Conservation (phyloP, 2,329 filamentous ascomycete species). For the Fulvia fulva region DNA sequence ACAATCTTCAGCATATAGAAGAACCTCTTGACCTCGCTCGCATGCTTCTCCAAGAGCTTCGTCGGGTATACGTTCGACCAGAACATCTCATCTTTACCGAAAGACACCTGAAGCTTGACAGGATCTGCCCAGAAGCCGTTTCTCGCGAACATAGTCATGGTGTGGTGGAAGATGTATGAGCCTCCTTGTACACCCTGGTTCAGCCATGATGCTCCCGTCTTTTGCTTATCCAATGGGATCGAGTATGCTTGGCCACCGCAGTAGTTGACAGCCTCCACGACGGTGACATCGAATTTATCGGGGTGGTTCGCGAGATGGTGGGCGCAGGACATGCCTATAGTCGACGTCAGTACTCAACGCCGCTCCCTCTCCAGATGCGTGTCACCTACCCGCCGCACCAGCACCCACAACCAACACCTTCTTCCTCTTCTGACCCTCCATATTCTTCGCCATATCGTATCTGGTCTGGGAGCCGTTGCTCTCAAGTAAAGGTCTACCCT, state of each 20-base stretch:
- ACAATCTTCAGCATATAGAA: slow-evolving; percentile 54
- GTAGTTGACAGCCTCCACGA: slow-evolving; percentile 57
- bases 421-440: slow-evolving; percentile 41
- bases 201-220: slow-evolving; percentile 56
- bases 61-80: slow-evolving; percentile 65
- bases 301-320: slow-evolving; percentile 63
- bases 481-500: slow-evolving; percentile 26
- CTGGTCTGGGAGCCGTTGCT: slow-evolving; percentile 32
- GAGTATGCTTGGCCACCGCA: slow-evolving; percentile 60
- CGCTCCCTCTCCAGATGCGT: neutral
- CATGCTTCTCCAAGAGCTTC: slow-evolving; percentile 53
- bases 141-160: slow-evolving; percentile 60
- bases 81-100: slow-evolving; percentile 60
- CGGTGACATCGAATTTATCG: slow-evolving; percentile 61
- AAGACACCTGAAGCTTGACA: slow-evolving; percentile 59
- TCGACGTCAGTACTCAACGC: slow-evolving; percentile 1
- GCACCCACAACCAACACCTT: slow-evolving; percentile 57
- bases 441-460: slow-evolving; percentile 34
- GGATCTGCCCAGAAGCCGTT: slow-evolving; percentile 55
- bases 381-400: slow-evolving; percentile 57
- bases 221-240: slow-evolving; percentile 52
- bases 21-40: slow-evolving; percentile 54
- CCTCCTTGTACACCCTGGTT: slow-evolving; percentile 64
- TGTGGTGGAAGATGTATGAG: slow-evolving; percentile 64
- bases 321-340: slow-evolving; percentile 58